Evolutionary conservation across 768 basidiomycete species (phyloP), one percentile per base, ranked within the genome.

Genomic region (Auriscalpium orientale): DNA sequence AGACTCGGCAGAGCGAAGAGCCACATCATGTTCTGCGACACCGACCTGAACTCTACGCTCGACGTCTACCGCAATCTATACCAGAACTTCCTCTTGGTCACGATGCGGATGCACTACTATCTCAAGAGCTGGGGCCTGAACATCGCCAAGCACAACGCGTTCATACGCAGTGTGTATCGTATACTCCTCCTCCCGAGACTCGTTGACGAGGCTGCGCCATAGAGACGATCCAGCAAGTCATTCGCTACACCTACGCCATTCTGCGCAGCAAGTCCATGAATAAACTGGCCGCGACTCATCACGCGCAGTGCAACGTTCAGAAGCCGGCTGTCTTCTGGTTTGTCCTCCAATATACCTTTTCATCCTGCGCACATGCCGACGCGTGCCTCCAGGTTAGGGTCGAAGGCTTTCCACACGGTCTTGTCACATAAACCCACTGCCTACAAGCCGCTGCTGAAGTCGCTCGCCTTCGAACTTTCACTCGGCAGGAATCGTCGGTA

Each of bases 41-140:
- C 79, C 5, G 65, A 67, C 13, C 74, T 95, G 58, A 97, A 95
- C 67, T 71, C 80, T 8, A 61, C 70, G 16, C 64, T 77, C 44
- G 78, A 77, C 1, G 81, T 92, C 10, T 81, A 89, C 68, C 67
- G 83, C 53, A 99, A 98, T 69, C 77, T 95, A 12, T 97, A 92
- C 68, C 89, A 92, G 66, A 89, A 85, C 64, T 87, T 94, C 65
- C 69, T 90, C 34, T 68, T 97, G 45, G 77, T 83, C 3, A 91
- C 89, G 0, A 85, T 93, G 77, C 95, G 91, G 72, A 87, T 92
- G 79, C 84, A 91, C 57, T 77, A 80, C 52, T 97, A 98, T 66
- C 72, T 98, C 36, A 76, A 78, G 37, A 76, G 77, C 51, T 87
- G 82, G 83, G 75, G 78, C 13, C 58, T 75, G 16, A 70, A 73